These are phyloP conservation scores for Anethum foeniculum DNA, from an alignment of 140 eudicot genomes.

Conservation along the genomic window DNA sequence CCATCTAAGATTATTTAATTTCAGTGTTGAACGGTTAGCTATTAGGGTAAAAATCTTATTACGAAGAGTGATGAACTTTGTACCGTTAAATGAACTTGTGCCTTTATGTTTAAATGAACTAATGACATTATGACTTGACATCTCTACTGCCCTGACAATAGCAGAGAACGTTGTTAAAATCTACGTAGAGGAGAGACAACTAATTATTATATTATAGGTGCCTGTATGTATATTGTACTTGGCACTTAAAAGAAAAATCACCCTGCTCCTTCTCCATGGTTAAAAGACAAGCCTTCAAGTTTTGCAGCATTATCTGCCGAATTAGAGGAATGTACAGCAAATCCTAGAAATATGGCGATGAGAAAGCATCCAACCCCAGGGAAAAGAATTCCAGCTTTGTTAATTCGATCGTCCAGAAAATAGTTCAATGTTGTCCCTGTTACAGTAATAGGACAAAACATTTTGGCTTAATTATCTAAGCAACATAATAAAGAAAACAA, in stretches of 20 bases:
- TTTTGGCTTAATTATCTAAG: not conserved
- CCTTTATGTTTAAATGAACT: not conserved
- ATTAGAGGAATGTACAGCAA: slow-evolving; percentile 9
- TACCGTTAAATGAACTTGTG: not conserved
- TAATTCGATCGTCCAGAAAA: not conserved
- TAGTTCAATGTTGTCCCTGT: slow-evolving; percentile 3
- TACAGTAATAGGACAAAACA: not conserved
- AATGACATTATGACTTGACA: not conserved
- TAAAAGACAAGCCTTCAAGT: not conserved
- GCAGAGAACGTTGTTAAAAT: not conserved
- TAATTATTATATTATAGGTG: not conserved
- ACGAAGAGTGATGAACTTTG: not conserved
- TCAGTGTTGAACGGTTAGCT: not conserved
- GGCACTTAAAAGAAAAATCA: not conserved
- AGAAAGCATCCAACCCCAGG: slow-evolving; percentile 5
- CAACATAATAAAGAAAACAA: not conserved
- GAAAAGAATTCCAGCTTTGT: slow-evolving; percentile 3
- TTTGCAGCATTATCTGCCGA: slow-evolving; percentile 9
- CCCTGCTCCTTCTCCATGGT: not conserved
- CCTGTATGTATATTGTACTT: not conserved
- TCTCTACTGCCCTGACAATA: slow-evolving; percentile 4
- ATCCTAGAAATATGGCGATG: not conserved
- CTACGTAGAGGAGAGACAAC: not conserved
- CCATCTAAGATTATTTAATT: not conserved
- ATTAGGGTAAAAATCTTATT: not conserved